Evolutionary conservation across 139 green algal genomes (phyloP).

Genomic region (Medakamo hakoo): DNA sequence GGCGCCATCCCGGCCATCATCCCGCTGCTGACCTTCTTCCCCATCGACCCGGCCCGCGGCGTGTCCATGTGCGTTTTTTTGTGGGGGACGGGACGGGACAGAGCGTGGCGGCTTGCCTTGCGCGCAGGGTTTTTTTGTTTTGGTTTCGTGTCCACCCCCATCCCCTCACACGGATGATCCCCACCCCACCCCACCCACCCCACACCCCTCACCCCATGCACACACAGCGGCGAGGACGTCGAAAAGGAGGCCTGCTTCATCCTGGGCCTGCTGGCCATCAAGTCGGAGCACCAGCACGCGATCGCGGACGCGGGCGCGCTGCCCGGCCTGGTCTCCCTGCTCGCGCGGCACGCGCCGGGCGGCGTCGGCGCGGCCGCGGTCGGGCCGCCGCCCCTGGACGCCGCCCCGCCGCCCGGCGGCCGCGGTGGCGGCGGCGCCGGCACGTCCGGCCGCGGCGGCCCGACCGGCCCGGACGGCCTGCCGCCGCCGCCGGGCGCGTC

Average conservation of each 20-base stretch:
- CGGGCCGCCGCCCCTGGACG: too few species aligned
- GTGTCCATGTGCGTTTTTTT: too few species aligned
- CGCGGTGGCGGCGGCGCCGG: background rate
- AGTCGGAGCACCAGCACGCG: conserved; percentile 63
- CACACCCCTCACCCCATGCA: background rate
- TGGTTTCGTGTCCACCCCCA: too few species aligned
- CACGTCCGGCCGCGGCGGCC: conserved; percentile 10
- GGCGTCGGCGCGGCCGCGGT: too few species aligned
- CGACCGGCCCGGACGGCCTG: conserved; percentile 8
- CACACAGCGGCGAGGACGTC: conserved; percentile 46
- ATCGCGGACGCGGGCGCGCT: conserved; percentile 57
- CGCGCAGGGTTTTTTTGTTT: too few species aligned
- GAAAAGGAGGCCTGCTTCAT: conserved; percentile 84
- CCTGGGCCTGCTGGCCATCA: conserved; percentile 77
- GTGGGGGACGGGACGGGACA: too few species aligned
- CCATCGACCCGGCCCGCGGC: background rate
- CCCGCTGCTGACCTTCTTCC: conserved; percentile 30
- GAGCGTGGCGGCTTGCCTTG: too few species aligned
- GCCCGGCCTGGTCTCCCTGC: conserved; percentile 47
- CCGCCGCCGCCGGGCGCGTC: conserved; percentile 8
- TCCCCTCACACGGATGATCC: too few species aligned
- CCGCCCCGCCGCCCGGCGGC: background rate
- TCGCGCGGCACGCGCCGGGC: conserved; percentile 27
- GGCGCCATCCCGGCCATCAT: conserved; percentile 49
- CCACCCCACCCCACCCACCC: too few species aligned